Conservation (phyloP, 2,329 filamentous ascomycete genomes). For the Paradendryphiella salina region DNA sequence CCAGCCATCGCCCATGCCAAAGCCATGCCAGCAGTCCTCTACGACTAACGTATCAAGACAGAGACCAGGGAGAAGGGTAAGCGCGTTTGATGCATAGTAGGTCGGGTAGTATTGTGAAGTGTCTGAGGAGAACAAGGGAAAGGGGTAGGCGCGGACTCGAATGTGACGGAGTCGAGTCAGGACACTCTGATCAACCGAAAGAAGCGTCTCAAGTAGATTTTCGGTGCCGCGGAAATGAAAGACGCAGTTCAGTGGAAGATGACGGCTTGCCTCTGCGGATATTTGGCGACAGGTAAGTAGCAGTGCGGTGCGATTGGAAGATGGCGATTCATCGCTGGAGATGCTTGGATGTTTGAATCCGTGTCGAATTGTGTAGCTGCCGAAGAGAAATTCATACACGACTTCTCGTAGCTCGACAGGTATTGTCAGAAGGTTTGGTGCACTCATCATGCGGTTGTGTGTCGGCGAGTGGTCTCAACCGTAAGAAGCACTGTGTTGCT, state of each 20-base stretch:
- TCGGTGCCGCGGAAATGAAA: constrained; percentile 44
- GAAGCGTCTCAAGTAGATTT: constrained; percentile 37
- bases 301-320: constrained; percentile 35
- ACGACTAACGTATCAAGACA: constrained; percentile 39
- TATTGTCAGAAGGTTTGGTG: constrained; percentile 35
- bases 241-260: constrained; percentile 37
- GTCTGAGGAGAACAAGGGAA: constrained; percentile 36
- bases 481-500: no score
- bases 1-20: constrained; percentile 40
- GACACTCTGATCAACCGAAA: constrained; percentile 36
- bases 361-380: constrained; percentile 34
- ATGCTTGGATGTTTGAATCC: constrained; percentile 29
- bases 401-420: constrained; percentile 41
- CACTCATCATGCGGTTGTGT: constrained; percentile 14
- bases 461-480: background rate
- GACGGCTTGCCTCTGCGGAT: constrained; percentile 38
- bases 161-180: constrained; percentile 41
- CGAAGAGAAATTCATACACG: constrained; percentile 43
- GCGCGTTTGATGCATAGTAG: constrained; percentile 39
- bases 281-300: constrained; percentile 39
- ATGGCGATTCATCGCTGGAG: background rate
- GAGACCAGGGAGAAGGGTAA: constrained; percentile 39
- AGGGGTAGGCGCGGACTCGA: constrained; percentile 39
- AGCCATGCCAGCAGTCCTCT: constrained; percentile 44
- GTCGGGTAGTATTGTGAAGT: constrained; percentile 37